Percentiles rank a stretch among this genome's conserved stretches.
Conservation (phyloP, 2,329 filamentous ascomycete species). For the Fonsecaea pedrosoi region DNA sequence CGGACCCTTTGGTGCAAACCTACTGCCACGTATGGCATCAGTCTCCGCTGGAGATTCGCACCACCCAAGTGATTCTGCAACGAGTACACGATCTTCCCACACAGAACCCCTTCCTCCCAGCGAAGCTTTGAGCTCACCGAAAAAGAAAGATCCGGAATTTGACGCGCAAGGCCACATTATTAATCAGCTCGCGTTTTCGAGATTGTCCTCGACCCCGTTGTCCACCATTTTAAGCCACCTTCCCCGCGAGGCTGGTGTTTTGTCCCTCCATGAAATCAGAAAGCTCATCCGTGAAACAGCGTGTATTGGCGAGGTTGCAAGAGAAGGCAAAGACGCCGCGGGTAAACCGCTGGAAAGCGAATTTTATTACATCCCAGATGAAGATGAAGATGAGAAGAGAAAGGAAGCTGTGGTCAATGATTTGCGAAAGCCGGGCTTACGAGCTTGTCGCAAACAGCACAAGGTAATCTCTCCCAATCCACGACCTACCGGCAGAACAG, state of each 20-base stretch:
- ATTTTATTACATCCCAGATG: constrained; percentile 93
- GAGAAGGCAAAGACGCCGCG: constrained; percentile 93
- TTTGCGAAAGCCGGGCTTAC: constrained; percentile 84
- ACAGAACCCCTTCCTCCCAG: constrained; percentile 47
- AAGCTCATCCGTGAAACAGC: constrained; percentile 73
- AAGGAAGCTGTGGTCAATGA: constrained; percentile 83
- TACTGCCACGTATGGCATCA: constrained; percentile 80
- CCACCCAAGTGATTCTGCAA: constrained; percentile 29
- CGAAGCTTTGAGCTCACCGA: constrained; percentile 42
- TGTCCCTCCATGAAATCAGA: constrained; percentile 70
- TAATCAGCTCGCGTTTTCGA: constrained; percentile 94
- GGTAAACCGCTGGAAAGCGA: constrained; percentile 93
- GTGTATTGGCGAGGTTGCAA: constrained; percentile 85
- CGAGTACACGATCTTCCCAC: constrained; percentile 42
- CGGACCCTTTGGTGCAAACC: constrained; percentile 84
- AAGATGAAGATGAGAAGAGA: constrained; percentile 78
- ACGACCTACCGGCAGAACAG: constrained; percentile 13
- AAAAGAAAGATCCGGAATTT: constrained; percentile 47
- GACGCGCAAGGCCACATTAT: constrained; percentile 77
- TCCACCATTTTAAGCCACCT: constrained; percentile 89
- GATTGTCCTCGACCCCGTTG: constrained; percentile 86
- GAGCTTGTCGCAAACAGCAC: constrained; percentile 92
- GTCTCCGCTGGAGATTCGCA: constrained; percentile 73
- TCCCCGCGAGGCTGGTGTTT: constrained; percentile 59
- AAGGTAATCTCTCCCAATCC: constrained; percentile 69